Evolutionary conservation across 164 flowering plant species (phyloP).

Genomic region (Echeveria elegans): DNA sequence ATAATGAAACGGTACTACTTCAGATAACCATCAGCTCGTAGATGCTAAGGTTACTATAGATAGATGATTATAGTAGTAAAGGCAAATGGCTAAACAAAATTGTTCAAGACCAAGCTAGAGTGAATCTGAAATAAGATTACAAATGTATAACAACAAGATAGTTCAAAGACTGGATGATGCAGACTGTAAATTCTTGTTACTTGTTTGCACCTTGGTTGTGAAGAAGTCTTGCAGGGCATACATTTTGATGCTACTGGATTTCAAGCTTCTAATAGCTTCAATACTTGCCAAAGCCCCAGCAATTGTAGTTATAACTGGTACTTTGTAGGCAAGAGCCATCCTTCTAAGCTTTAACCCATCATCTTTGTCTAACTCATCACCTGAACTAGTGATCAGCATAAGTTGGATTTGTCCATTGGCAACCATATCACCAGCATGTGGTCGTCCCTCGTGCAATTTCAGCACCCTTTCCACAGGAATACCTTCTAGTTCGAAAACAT

Average conservation of each 20-base stretch:
- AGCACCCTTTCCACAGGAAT: slow-evolving; percentile 67
- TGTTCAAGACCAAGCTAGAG: slow-evolving; percentile 3
- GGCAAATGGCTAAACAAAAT: slow-evolving; percentile 9
- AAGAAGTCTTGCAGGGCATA: slow-evolving; percentile 83
- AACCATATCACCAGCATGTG: slow-evolving; percentile 86
- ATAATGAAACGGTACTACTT: neutral
- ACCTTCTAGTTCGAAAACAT: slow-evolving; percentile 56
- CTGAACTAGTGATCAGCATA: slow-evolving; percentile 95
- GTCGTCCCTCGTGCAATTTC: slow-evolving; percentile 93
- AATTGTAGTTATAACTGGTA: slow-evolving; percentile 83
- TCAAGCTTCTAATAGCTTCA: slow-evolving; percentile 73
- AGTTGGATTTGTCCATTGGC: slow-evolving; percentile 81
- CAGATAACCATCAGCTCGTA: neutral
- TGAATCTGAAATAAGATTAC: neutral
- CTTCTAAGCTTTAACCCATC: slow-evolving; percentile 79
- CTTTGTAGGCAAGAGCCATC: slow-evolving; percentile 83
- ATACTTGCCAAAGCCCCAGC: slow-evolving; percentile 80
- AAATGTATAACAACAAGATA: neutral
- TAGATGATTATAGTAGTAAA: neutral
- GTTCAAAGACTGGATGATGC: slow-evolving; percentile 23
- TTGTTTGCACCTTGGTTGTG: slow-evolving; percentile 15
- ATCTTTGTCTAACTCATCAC: slow-evolving; percentile 68
- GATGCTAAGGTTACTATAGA: neutral
- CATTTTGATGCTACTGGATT: slow-evolving; percentile 48
- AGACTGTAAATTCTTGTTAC: slow-evolving; percentile 32